Evolutionary conservation across 352 stramenopile genomes (phyloP).

Genomic region (Phytopythium ostracodes): DNA sequence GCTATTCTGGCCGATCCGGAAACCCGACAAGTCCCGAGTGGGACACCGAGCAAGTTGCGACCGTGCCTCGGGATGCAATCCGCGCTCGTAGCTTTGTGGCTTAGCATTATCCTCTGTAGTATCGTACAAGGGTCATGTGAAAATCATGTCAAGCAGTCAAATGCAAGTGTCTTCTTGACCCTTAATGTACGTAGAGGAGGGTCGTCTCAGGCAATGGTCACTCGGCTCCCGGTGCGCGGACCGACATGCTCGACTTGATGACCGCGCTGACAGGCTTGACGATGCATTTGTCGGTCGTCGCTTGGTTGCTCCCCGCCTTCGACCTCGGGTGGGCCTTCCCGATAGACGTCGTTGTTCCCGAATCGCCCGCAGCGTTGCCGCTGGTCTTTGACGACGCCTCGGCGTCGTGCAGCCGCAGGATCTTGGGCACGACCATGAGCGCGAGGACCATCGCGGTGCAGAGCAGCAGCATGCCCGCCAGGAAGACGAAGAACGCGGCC

Average conservation of each 20-base stretch:
- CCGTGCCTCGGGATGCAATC: too few species aligned
- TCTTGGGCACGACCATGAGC: slow-evolving; percentile 41
- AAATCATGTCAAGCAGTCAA: too few species aligned
- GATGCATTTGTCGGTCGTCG: background rate
- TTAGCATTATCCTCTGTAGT: too few species aligned
- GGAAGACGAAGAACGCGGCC: slow-evolving; percentile 32
- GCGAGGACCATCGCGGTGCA: slow-evolving; percentile 34
- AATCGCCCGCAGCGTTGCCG: background rate
- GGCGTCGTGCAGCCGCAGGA: slow-evolving; percentile 28
- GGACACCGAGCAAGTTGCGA: too few species aligned
- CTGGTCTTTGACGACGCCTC: background rate
- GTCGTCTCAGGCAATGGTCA: too few species aligned
- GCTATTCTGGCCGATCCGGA: too few species aligned
- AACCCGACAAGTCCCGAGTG: too few species aligned
- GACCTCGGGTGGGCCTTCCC: background rate
- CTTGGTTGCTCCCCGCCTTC: background rate
- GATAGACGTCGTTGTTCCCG: background rate
- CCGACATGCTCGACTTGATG: background rate
- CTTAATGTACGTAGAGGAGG: too few species aligned
- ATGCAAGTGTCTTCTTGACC: too few species aligned
- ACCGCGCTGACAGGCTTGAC: background rate
- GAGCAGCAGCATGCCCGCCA: slow-evolving; percentile 22
- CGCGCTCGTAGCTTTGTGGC: too few species aligned
- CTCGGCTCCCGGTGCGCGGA: background rate
- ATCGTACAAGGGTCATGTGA: too few species aligned